Evolutionary conservation across 108 stramenopile genomes (phyloP), one percentile per base, ranked within the genome.

Genomic region (Nitzschia sp.): DNA sequence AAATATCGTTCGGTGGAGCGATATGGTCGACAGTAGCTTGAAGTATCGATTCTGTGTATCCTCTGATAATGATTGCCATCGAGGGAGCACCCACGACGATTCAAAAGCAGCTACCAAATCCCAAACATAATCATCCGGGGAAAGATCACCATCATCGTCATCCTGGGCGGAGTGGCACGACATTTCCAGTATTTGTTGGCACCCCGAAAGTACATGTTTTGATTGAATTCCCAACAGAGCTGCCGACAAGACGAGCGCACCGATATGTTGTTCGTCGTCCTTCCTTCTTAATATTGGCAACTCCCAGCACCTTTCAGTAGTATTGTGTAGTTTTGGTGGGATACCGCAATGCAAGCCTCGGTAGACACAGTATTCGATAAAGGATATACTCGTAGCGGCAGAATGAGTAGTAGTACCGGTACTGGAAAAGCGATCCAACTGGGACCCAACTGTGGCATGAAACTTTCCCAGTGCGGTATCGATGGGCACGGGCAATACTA

Each of bases 301-400:
- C 38, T 41, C 13, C 38, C 38, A 41, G 13, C 38, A 41, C 13
- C 13, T 6, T 41, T 6, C 11, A 13, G 13, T 41, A 41, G 6
- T 41, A 13, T 41, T 41, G 38, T 41, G 38, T n/a, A 50, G 9
- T 50, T 25, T 41, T 19, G 60, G 60, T 1, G 21, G 8, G 1
- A 45, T 23, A 34, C 21, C 41, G 9, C 41, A 61, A 9, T 61
- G 60, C 2, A 75, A 23, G 5, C 29, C 19, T 48, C 61, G 68
- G 45, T 80, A 68, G 19, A 53, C 58, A 31, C 57, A 66, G 59
- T 72, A 80, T 48, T 80, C 80, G 16, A 61, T 22, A 31, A n/a
- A 61, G n/a, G 60, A 22, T 0, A 26, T 41, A 44, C 31, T 2
- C 5, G 60, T 22, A 8, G 4, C 6, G 1, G n/a, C 1, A 17